Evolutionary conservation across 2,329 filamentous ascomycete genomes (phyloP), one percentile per base, ranked within the genome.

Genomic region (Nectriaceae sp.): DNA sequence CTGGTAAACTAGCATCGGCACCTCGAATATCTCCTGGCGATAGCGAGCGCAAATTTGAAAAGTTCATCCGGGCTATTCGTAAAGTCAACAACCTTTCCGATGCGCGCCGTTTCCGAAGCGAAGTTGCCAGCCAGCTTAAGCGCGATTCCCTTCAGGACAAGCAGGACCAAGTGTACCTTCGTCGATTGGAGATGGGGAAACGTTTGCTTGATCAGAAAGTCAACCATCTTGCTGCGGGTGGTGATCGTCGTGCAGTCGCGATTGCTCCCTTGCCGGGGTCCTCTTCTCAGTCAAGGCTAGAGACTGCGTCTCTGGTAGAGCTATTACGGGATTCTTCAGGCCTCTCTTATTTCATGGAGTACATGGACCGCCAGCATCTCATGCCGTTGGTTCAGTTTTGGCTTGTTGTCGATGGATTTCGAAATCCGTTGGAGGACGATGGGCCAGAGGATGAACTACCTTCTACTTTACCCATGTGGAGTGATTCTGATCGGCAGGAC

Each of bases 261-360:
- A 59, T 56, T 40, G 48, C 63, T 5, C 49, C 59, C n/a, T 52
- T 61, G 4, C 40, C 53, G 2, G 60, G 68, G 43, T 48, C 60
- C 20, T 59, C 55, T 3, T 66, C 68, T 13, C 71, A 79, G n/a
- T 87, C 88, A 2, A 80, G 79, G 38, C 74, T 92, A 33, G 86
- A 91, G 55, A 88, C 88, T 59, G 87, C 87, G 6, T 85, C 89
- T 1, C 75, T 97, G 2, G 82, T 86, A 11, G 91, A 97, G 56
- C 78, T 99, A n/a, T 77, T 99, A 49, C 88, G 92, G 57, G 91
- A 95, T 68, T 83, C 94, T 3, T 88, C 93, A 1, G 93, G 90
- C 1, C 77, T 99, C 8, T 97, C 94, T 3, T 99, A 96, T 66
- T 97, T 99, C 72, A 99, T 99, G 94, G 94, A 99, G 66, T 97